phyloP scores from a whole-genome alignment of 768 basidiomycete genomes.

The Mycena rebaudengoi region DNA sequence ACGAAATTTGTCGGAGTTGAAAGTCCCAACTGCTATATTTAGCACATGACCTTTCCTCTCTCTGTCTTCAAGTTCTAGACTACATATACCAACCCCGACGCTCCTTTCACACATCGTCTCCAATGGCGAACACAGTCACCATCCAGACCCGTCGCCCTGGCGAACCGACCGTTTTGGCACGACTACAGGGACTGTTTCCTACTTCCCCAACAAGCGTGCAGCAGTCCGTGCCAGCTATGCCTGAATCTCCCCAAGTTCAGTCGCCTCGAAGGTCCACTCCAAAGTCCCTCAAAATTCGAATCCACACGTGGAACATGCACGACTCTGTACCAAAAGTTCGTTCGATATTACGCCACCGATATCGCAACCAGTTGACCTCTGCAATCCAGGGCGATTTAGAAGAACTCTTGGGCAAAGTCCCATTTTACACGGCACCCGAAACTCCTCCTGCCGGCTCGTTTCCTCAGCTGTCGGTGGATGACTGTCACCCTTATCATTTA shows the following conservation, averaged over 20 bases:
- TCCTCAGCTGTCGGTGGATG: conserved; percentile 58
- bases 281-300: conserved; percentile 69
- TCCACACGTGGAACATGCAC: conserved; percentile 89
- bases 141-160: conserved; percentile 24
- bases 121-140: conserved; percentile 7
- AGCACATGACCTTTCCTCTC: no score
- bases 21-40: no score
- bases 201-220: conserved; percentile 36
- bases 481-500: conserved; percentile 76
- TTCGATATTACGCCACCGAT: not conserved
- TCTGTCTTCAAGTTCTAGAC: no score
- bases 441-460: conserved; percentile 41
- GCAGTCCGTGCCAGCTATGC: conserved; percentile 29
- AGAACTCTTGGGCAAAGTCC: conserved; percentile 73
- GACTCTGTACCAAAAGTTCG: conserved; percentile 79
- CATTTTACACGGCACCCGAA: conserved; percentile 45
- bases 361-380: conserved; percentile 9
- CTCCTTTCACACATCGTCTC: not conserved
- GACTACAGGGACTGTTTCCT: conserved; percentile 63
- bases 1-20: no score
- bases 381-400: conserved; percentile 71
- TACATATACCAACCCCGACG: not conserved
- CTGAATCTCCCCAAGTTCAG: conserved; percentile 33
- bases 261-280: conserved; percentile 36
- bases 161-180: conserved; percentile 53